Conservation (phyloP, 2,329 filamentous ascomycete species). For the Emergomyces orientalis region DNA sequence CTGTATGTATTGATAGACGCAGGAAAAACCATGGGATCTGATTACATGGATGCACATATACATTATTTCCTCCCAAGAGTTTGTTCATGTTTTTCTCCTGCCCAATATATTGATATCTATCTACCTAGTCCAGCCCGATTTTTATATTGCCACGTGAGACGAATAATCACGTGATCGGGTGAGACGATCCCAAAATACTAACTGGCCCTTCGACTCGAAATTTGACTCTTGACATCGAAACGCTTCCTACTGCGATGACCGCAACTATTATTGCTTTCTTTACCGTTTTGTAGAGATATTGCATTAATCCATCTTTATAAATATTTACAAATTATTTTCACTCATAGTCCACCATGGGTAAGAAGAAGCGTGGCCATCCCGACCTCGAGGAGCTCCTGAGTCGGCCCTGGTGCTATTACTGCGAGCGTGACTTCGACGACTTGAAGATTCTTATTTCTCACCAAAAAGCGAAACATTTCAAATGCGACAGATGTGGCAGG, state of each 20-base stretch:
- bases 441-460: conserved; percentile 92
- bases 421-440: conserved; percentile 97
- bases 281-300: background rate
- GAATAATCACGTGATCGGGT: too few species aligned
- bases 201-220: background rate
- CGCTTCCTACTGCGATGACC: background rate
- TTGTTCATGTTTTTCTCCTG: too few species aligned
- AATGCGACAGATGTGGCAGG: conserved; percentile 82
- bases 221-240: background rate
- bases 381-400: conserved; percentile 77
- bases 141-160: too few species aligned
- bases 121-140: background rate
- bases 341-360: conserved; percentile 53
- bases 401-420: conserved; percentile 97
- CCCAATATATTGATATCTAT: too few species aligned
- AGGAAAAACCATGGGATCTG: background rate
- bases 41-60: background rate
- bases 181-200: too few species aligned
- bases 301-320: background rate
- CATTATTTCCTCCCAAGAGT: too few species aligned
- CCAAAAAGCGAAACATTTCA: conserved; percentile 99
- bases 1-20: background rate
- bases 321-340: background rate
- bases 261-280: background rate
- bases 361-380: conserved; percentile 81